Evolutionary conservation across 2,329 filamentous ascomycete genomes (phyloP), one percentile per base, ranked within the genome.

Genomic region (Penicillium sp.): DNA sequence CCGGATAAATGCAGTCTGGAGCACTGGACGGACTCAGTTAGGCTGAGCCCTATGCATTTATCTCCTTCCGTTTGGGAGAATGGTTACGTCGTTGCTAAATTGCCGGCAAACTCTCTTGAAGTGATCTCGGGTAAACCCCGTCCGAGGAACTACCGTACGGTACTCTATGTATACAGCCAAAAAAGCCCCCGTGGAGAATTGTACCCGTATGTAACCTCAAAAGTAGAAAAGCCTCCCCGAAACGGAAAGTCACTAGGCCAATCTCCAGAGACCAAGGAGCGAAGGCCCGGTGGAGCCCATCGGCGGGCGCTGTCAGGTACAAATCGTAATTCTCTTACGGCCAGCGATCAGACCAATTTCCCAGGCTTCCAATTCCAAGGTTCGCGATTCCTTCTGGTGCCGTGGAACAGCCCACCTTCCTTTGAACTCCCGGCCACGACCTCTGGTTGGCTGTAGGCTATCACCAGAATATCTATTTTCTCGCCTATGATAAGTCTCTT

Each of bases 401-500:
- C 55, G 54, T 57, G 57, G 57, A 48, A 48, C 43, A 25, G 14
- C 22, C 28, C 14, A 36, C 40, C 35, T 20, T 11, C 13, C 35
- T 20, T 39, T n/a, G 14, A 27, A 36, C 10, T 22, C 43, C 41
- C 53, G 48, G 48, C 48, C 30, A 7, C 20, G 14, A 33, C 18
- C 44, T 41, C n/a, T 59, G 51, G 54, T 53, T 59, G 49, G 45
- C 14, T 31, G 13, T 40, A 5, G 31, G 27, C 55, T 54, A 53
- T 54, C 55, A 56, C 44, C 22, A 46, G 50, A 44, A 41, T 39
- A 48, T 54, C 44, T 44, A 44, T 47, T 42, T 45, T 54, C 38
- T 44, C 38, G 36, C 47, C 38, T 44, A 27, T 54, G 54, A 54
- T 53, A 56, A 59, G 56, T 44, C 27, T 45, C 53, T 35, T 46